Percentiles rank a stretch among this genome's conserved stretches.
Conservation (phyloP, 208 protist species). For the Crithidia thermophila region DNA sequence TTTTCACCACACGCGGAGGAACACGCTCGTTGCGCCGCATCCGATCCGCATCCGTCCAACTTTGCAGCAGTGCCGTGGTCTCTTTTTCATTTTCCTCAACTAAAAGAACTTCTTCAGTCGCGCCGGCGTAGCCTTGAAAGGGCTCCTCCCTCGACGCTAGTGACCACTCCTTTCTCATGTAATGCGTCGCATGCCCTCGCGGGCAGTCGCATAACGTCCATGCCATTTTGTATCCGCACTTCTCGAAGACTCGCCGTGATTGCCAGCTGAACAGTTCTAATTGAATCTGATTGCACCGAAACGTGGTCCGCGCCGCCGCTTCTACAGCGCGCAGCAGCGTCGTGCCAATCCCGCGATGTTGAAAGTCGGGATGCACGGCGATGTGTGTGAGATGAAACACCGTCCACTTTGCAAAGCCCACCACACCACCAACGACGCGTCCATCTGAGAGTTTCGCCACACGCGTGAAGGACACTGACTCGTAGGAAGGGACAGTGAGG, state of each 20-base stretch:
- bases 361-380: not conserved
- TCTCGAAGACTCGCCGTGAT: not conserved
- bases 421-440: not conserved
- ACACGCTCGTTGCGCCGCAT: not conserved
- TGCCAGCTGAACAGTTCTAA: not conserved
- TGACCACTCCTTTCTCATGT: not conserved
- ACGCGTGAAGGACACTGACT: too few species aligned
- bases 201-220: not conserved
- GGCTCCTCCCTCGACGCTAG: not conserved
- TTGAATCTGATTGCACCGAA: not conserved
- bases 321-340: not conserved
- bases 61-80: conserved; percentile 6
- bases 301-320: not conserved
- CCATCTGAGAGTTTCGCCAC: not conserved
- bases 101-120: not conserved
- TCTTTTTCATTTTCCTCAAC: not conserved
- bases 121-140: not conserved
- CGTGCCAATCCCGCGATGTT: not conserved
- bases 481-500: too few species aligned
- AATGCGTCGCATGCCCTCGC: not conserved
- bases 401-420: not conserved
- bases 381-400: not conserved
- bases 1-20: not conserved
- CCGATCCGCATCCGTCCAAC: conserved; percentile 16
- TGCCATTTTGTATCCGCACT: not conserved